These are phyloP conservation scores for Suillus placidus DNA, from an alignment of 768 basidiomycete species.

Conservation along the genomic window DNA sequence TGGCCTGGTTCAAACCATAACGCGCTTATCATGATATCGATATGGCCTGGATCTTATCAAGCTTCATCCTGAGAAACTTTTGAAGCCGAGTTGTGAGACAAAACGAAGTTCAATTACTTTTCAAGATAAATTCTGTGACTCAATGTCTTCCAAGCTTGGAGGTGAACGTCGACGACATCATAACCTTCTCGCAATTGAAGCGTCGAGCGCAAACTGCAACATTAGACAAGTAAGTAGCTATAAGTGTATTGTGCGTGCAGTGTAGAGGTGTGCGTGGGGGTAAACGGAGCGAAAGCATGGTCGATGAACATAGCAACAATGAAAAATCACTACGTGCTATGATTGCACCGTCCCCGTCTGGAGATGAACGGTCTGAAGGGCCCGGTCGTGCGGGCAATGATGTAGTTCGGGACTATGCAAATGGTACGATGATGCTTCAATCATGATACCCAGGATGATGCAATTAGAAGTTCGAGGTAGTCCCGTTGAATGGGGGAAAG, in stretches of 20 bases:
- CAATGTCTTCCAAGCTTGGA: not conserved
- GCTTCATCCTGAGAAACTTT: constrained; percentile 1
- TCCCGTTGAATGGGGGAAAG: not conserved
- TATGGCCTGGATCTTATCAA: not conserved
- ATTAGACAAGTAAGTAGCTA: constrained; percentile 10
- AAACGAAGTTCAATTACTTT: not conserved
- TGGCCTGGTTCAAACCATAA: not conserved
- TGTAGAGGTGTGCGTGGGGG: constrained; percentile 7
- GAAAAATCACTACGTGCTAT: constrained; percentile 4
- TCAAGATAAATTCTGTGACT: not conserved
- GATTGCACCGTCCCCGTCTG: not conserved
- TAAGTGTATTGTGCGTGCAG: constrained; percentile 10
- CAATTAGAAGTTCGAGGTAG: not conserved
- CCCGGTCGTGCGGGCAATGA: not conserved
- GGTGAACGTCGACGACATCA: not conserved
- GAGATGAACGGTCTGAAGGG: not conserved
- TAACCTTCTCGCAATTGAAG: not conserved
- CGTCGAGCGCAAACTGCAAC: not conserved
- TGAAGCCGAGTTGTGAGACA: not conserved
- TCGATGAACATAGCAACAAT: constrained; percentile 1
- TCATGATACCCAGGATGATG: constrained; percentile 5
- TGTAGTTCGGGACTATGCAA: constrained; percentile 6
- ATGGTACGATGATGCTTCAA: constrained; percentile 2
- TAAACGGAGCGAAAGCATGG: constrained; percentile 4
- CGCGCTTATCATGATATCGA: not conserved